Evolutionary conservation across 1,284 basidiomycete genomes (phyloP), one percentile per base, ranked within the genome.

Genomic region (Polyporus tsugae): DNA sequence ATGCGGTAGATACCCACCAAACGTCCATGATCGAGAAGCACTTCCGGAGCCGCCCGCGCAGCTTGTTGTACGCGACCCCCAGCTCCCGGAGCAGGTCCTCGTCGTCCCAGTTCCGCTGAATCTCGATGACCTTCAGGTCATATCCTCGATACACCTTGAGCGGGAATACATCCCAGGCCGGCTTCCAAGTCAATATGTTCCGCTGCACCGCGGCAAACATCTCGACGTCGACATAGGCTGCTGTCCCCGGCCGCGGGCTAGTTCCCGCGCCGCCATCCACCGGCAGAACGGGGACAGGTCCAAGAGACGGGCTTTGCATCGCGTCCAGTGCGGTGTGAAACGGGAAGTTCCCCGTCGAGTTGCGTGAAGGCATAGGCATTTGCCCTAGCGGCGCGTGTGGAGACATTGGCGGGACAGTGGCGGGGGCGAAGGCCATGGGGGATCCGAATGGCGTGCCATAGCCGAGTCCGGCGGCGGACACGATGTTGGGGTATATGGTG

Each of bases 21-120:
- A 74, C 70, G 15, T 65, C 70, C 63, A 67, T 69, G 19, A 75
- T 42, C 1, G 73, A 75, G 64, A 74, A 73, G 64, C 69, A 74
- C 44, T 73, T 74, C 53, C 71, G 65, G 71, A 72, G 74, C 2
- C 71, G 53, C 7, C 65, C 73, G 22, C 74, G 71, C 62, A 73
- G 41, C n/a, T 44, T 60, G 44, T 74, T 69, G 42, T 75, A 73
- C 25, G 71, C 67, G 17, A 42, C 59, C 11, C 59, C 52, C 1
- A 75, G 62, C 55, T 70, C 71, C 2, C 62, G 49, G 44, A 75
- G 60, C 41, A 75, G 36, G 13, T 69, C 66, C 52, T 63, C 71
- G 49, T 75, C 74, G 44, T 75, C 73, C 74, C 74, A 75, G 4
- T 62, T 41, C 17, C 64, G 55, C 19, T 63, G 38, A 9, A 75